Base-by-base conservation (phyloP, 345 rosid species). In the Eucalyptus pauciflora region DNA sequence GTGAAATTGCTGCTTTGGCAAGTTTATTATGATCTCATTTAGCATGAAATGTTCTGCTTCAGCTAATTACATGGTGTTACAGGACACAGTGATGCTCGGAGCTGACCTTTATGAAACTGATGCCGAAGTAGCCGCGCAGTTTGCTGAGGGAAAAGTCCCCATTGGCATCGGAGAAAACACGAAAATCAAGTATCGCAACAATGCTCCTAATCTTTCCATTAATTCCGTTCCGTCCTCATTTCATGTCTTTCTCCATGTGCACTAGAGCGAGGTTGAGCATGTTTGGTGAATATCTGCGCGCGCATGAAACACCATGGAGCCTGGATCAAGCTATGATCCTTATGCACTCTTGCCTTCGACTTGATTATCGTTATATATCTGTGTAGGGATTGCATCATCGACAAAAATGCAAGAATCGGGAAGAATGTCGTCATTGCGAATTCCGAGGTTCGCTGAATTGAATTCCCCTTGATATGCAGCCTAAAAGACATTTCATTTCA, bases 11-110 rank as follows among this genome's bases (percentile, higher is more conserved):
- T 76, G 24, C 3, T 76, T 41, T 18, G 27, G 83, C 27, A 76
- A 76, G 83, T 76, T 20, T 37, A 10, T 22, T 6, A 71, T 71
- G 46, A 69, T 31, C 80, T 31, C 18, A 31, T 16, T 16, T 16
- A 6, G 15, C 24, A 76, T 76, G 83, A 41, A 20, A 41, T 76
- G 48, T 76, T 20, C 27, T 37, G 83, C 83, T 37, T 76, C 27
- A 24, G 43, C 83, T 76, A 18, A 20, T 41, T 76, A 76, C 48
- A 76, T 37, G 11, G 37, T 86, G 54, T 87, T 91, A 89, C 93
- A 96, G 99, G 99, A 97, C 88, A 96, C 98, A 4, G 95, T 95
- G 90, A 96, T 97, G 98, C 96, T 97, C 50, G 99, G 99, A 25
- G 99, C 98, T 6, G 99, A 96, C 87, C 95, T 88, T 90, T 96